A percentile compares a stretch with the other conserved stretches of the same genome.
Evolutionary conservation across 2,329 filamentous ascomycete genomes (phyloP).

Genomic region (Pseudocercospora crystallina): DNA sequence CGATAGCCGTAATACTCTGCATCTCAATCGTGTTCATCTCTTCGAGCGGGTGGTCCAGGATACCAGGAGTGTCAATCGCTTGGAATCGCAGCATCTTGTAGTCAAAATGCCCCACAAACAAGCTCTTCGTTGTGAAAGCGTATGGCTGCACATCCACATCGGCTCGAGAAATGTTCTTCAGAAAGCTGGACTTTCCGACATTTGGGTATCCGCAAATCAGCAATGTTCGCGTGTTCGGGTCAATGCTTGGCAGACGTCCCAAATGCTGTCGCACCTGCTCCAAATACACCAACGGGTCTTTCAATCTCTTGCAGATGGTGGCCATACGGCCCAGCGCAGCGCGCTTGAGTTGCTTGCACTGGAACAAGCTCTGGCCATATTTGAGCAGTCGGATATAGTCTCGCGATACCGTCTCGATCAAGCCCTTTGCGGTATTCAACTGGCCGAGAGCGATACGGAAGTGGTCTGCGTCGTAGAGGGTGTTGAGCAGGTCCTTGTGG

Average conservation of each 20-base stretch:
- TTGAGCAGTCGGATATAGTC: constrained; percentile 96
- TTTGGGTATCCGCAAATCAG: constrained; percentile 98
- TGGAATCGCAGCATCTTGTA: constrained; percentile 90
- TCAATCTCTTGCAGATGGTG: constrained; percentile 89
- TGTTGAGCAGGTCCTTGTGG: constrained; percentile 90
- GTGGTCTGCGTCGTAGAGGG: constrained; percentile 96
- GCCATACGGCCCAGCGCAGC: constrained; percentile 97
- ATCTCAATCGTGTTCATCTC: constrained; percentile 99
- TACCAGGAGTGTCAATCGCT: constrained; percentile 97
- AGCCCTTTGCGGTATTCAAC: constrained; percentile 89
- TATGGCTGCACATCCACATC: constrained; percentile 98
- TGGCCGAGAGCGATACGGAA: constrained; percentile 96
- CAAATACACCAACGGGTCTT: constrained; percentile 91
- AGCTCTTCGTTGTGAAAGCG: constrained; percentile 95
- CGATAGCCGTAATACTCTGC: constrained; percentile 97
- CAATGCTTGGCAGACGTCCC: constrained; percentile 95
- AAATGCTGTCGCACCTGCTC: constrained; percentile 97
- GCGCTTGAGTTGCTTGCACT: constrained; percentile 98
- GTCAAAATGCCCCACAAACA: constrained; percentile 97
- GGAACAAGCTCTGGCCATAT: constrained; percentile 94
- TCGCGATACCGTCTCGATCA: constrained; percentile 92
- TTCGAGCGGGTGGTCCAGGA: constrained; percentile 93
- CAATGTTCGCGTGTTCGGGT: constrained; percentile 93
- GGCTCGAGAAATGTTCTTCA: constrained; percentile 86
- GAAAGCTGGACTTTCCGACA: constrained; percentile 93